Percentiles rank a stretch among this genome's conserved stretches.
These are phyloP conservation scores for Lichenothelia convexa DNA, from an alignment of 495 filamentous ascomycete species.

Conservation along the genomic window DNA sequence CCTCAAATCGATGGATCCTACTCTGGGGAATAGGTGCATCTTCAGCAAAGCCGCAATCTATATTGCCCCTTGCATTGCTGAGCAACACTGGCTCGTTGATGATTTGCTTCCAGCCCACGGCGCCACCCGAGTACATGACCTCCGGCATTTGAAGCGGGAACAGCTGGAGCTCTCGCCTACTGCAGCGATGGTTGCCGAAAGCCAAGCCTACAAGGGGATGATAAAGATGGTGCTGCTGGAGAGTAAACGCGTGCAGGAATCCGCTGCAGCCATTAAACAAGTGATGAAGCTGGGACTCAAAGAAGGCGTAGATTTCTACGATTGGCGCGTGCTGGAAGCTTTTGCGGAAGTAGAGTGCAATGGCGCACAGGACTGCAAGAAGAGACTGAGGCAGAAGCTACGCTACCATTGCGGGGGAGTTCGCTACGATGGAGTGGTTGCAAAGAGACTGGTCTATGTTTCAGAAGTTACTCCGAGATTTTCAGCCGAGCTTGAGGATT, in stretches of 20 bases:
- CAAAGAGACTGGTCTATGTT: too few relatives aligned
- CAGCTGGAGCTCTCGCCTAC: not conserved
- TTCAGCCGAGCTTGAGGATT: too few relatives aligned
- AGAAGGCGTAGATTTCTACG: constrained; percentile 8
- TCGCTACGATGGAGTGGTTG: too few relatives aligned
- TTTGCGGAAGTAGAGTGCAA: not conserved
- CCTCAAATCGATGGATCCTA: not conserved
- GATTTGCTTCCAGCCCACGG: constrained; percentile 4
- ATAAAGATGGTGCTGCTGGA: constrained; percentile 11
- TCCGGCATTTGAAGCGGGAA: constrained; percentile 10
- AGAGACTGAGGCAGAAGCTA: too few relatives aligned
- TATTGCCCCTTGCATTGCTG: constrained; percentile 10
- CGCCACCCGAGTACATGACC: not conserved
- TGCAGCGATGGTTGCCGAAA: constrained; percentile 3
- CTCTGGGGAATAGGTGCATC: constrained; percentile 2
- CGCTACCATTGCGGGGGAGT: too few relatives aligned
- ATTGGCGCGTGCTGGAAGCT: constrained; percentile 12
- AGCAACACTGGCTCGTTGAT: constrained; percentile 6
- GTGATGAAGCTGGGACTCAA: constrained; percentile 3
- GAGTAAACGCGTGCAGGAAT: constrained; percentile 1
- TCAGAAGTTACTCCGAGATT: too few relatives aligned
- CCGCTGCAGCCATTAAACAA: not conserved
- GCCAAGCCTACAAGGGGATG: constrained; percentile 8
- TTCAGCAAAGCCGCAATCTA: constrained; percentile 8
- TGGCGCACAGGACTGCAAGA: too few relatives aligned